Conservation (phyloP, 805 yeast species). For the Candida sakaeoensis region DNA sequence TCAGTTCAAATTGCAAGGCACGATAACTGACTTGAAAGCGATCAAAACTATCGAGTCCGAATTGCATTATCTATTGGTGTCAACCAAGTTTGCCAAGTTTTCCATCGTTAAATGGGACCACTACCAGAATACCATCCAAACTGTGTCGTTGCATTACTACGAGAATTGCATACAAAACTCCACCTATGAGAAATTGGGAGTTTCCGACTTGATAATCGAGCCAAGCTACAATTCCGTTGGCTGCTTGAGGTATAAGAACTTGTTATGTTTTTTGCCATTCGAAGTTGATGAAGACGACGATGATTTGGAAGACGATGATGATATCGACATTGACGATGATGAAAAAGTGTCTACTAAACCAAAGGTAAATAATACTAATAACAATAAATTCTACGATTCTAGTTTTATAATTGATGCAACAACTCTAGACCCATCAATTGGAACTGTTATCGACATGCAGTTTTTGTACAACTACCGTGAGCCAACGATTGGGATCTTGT, state of each 20-base stretch:
- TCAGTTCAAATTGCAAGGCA: constrained; percentile 74
- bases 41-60: constrained; percentile 47
- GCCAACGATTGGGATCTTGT: constrained; percentile 74
- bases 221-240: constrained; percentile 53
- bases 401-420: constrained; percentile 61
- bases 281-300: constrained; percentile 37
- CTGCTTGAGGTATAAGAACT: constrained; percentile 59
- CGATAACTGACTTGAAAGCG: constrained; percentile 53
- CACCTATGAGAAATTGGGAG: constrained; percentile 40
- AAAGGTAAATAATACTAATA: too few relatives aligned
- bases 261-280: constrained; percentile 71
- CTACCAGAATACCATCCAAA: constrained; percentile 48
- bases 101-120: constrained; percentile 73
- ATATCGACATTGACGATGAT: constrained; percentile 15
- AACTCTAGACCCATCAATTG: constrained; percentile 53
- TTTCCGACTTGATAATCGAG: constrained; percentile 53
- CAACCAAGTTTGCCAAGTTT: constrained; percentile 73
- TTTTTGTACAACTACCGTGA: constrained; percentile 73
- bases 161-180: constrained; percentile 60
- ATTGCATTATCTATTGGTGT: constrained; percentile 58
- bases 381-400: constrained; percentile 34
- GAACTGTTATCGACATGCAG: constrained; percentile 64
- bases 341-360: constrained; percentile 9
- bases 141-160: constrained; percentile 82
- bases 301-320: constrained; percentile 29